Base-by-base conservation (phyloP, 805 yeast genomes). In the Zygosaccharomyces lentus region DNA sequence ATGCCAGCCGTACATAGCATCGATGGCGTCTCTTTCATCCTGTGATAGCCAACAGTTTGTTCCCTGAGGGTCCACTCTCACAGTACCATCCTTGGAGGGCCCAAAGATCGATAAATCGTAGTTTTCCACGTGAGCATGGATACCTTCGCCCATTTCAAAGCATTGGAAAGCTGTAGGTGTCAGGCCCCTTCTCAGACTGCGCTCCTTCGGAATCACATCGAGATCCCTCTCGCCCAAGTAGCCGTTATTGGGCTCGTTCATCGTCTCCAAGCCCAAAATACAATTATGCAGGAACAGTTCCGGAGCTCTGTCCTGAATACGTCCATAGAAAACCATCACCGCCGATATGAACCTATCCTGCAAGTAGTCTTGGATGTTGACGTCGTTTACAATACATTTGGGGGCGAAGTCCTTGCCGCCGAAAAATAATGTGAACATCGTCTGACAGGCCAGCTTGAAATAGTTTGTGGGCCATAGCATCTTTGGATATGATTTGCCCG, bases 401-500 rank as follows among this genome's bases (percentile, higher is more conserved):
- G 97, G 96, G 27, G 91, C 87, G 65, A 81, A 86, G 12, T 71
- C 67, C 43, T 73, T 73, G 2, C 97, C 97, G 1, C 84, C 82
- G 66, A 85, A 89, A 59, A 90, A 90, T 55, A 87, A 62, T 0
- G 95, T 85, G 64, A 88, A 88, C 93, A 90, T 87, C 7, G 85
- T 81, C 50, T 79, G 76, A 29, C 84, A 72, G 1, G 88, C 96
- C 48, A 88, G 68, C 29, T 93, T 73, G 50, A 72, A 77, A 59
- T 89, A 88, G 64, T 90, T 90, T 1, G 96, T 81, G 0, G 96
- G 81, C 97, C 97, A 90, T 27, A 89, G 71, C 97, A 90, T 90
- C 56, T 86, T 84, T 6, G 89, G 88, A 61, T 77, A 85, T 13
- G 55, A 55, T 6, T 79, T 77, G 37, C 71, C 64, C n/a, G 65